Base-by-base conservation (phyloP, 108 stramenopile species). In the Licmophora abbreviata region DNA sequence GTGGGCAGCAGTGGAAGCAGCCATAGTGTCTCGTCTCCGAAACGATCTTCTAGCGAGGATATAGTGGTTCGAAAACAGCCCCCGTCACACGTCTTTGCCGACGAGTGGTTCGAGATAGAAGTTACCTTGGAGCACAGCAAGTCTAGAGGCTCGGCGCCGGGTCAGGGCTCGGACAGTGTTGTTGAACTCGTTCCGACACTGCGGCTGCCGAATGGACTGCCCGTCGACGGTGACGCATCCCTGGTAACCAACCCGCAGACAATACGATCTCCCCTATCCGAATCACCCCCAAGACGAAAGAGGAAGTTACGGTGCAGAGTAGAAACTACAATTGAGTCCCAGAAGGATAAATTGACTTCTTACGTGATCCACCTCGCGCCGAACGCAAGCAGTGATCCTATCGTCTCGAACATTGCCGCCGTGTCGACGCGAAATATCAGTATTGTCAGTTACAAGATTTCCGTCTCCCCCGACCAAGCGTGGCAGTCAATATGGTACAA, bases 401-500 rank as follows among this genome's bases (percentile, higher is more conserved):
- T 40, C 38, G n/a, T n/a, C n/a, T n/a, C n/a, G n/a, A n/a, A n/a
- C n/a, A n/a, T n/a, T n/a, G n/a, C n/a, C n/a, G 33, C 41, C 27
- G 11, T 54, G 1, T 7, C 24, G 12, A 54, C 59, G 1, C 27
- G 15, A 7, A 40, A 68, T 9, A 62, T 76, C 4, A 26, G 32
- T 25, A 17, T 81, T 47, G 79, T 73, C 11, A 65, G 56, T 28
- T 61, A 71, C 44, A 82, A 82, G 38, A 29, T 77, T 1, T 43
- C 40, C 5, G 20, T 74, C 15, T 29, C 43, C 12, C 31, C 54
- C 9, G 61, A 52, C 20, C 29, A 45, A 7, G 73, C 74, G 30
- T 82, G 81, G 81, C 64, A 61, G 1, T n/a, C 34, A 29, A 61
- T 81, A 28, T 93, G 92, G 92, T 93, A 79, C 73, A 93, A 93